A percentile compares a stretch with the other conserved stretches of the same genome.
These are phyloP conservation scores for Ogataea naganishii DNA, from an alignment of 805 yeast genomes.

Conservation along the genomic window DNA sequence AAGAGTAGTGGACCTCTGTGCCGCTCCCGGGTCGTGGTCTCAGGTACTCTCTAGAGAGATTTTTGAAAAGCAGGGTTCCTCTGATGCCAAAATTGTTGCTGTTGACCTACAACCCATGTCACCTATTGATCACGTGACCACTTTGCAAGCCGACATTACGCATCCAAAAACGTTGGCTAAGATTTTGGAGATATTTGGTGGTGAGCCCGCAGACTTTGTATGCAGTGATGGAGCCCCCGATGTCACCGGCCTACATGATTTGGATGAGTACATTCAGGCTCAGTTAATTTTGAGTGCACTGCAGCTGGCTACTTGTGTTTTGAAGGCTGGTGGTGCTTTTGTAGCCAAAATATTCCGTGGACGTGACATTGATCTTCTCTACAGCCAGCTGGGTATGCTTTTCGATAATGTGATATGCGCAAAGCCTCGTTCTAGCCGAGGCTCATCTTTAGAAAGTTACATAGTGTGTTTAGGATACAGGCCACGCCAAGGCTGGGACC, in stretches of 20 bases:
- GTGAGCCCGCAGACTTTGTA: slow-evolving; percentile 90
- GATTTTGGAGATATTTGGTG: slow-evolving; percentile 77
- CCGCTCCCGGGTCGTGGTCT: slow-evolving; percentile 99
- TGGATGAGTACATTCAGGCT: slow-evolving; percentile 95
- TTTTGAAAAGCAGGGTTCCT: slow-evolving; percentile 29
- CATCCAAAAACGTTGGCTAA: slow-evolving; percentile 81
- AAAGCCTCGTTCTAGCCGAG: slow-evolving; percentile 91
- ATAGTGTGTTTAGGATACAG: slow-evolving; percentile 84
- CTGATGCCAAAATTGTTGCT: slow-evolving; percentile 62
- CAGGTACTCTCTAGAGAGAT: slow-evolving; percentile 80
- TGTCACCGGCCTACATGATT: slow-evolving; percentile 93
- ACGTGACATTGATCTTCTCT: slow-evolving; percentile 86
- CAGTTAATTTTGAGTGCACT: slow-evolving; percentile 87
- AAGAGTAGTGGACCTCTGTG: slow-evolving; percentile 93
- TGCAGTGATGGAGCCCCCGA: slow-evolving; percentile 99
- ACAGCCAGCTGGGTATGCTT: slow-evolving; percentile 82
- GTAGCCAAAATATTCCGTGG: slow-evolving; percentile 97
- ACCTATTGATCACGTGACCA: slow-evolving; percentile 84
- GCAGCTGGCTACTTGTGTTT: slow-evolving; percentile 81
- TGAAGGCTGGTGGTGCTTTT: slow-evolving; percentile 85
- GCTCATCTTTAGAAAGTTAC: slow-evolving; percentile 89
- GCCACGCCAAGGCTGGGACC: slow-evolving; percentile 82
- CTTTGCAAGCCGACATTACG: slow-evolving; percentile 94
- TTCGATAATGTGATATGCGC: slow-evolving; percentile 90
- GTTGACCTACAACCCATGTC: slow-evolving; percentile 98